Conservation (phyloP, 805 yeast genomes). For the Diddensiella caesifluorescens region DNA sequence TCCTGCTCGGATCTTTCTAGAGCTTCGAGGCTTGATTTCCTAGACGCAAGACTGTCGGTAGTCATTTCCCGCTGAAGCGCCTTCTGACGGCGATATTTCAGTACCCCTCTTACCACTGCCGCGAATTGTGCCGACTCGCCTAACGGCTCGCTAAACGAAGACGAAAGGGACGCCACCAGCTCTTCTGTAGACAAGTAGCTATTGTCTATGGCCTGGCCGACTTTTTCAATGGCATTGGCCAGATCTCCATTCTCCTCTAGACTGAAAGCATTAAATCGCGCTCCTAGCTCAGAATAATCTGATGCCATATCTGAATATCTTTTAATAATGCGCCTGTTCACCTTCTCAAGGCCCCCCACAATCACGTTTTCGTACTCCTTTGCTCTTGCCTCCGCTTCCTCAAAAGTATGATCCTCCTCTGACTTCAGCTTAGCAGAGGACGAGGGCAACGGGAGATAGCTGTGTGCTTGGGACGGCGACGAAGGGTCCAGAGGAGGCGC, state of each 20-base stretch:
- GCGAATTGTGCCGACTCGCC: slow-evolving; percentile 69
- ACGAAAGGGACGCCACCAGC: slow-evolving; percentile 48
- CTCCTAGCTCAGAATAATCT: slow-evolving; percentile 75
- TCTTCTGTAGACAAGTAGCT: slow-evolving; percentile 46
- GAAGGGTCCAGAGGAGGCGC: slow-evolving; percentile 61
- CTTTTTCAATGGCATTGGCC: slow-evolving; percentile 63
- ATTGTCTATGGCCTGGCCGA: slow-evolving; percentile 82
- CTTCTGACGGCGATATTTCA: slow-evolving; percentile 56
- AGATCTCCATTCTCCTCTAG: slow-evolving; percentile 40
- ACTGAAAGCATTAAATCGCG: slow-evolving; percentile 55
- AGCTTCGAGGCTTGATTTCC: slow-evolving; percentile 31
- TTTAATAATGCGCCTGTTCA: slow-evolving; percentile 49
- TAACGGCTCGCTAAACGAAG: slow-evolving; percentile 61
- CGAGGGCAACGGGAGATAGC: slow-evolving; percentile 58
- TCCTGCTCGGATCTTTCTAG: slow-evolving; percentile 42
- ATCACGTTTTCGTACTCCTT: slow-evolving; percentile 44
- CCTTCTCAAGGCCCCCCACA: slow-evolving; percentile 47
- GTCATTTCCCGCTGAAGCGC: slow-evolving; percentile 48
- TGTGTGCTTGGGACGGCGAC: slow-evolving; percentile 52
- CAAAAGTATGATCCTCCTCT: slow-evolving; percentile 39
- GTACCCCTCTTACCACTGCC: slow-evolving; percentile 49
- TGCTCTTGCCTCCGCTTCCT: slow-evolving; percentile 39
- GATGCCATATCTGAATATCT: slow-evolving; percentile 54
- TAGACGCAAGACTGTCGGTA: slow-evolving; percentile 35
- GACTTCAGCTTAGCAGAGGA: slow-evolving; percentile 33